Evolutionary conservation across 176 grass and related monocot genomes (phyloP).

Genomic region (Lolium multiflorum): DNA sequence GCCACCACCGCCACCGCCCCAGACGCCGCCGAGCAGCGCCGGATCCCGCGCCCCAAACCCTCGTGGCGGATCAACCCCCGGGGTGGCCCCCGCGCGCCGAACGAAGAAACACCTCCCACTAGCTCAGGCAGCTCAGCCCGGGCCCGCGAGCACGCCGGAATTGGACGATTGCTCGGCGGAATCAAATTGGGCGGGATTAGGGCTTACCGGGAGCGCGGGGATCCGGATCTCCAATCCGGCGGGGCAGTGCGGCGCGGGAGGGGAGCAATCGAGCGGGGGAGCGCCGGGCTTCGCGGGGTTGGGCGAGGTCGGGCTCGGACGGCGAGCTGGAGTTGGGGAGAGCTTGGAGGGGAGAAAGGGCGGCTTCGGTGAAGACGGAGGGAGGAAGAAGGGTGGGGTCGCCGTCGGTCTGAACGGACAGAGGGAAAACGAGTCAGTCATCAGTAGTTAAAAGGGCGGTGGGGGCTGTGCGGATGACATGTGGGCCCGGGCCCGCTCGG

Average conservation of each 20-base stretch:
- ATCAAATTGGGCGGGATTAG: constrained; percentile 44
- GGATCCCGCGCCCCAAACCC: constrained; percentile 41
- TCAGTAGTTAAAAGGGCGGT: constrained; percentile 14
- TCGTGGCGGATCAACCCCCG: constrained; percentile 22
- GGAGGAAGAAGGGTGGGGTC: constrained; percentile 46
- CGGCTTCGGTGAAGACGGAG: constrained; percentile 54
- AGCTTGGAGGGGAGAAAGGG: constrained; percentile 30
- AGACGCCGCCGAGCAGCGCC: neutral
- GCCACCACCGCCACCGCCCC: neutral
- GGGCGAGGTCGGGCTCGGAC: neutral
- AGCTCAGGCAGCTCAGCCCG: constrained; percentile 10
- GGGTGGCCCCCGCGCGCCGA: constrained; percentile 17
- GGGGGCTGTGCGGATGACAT: constrained; percentile 26
- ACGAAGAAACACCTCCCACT: neutral
- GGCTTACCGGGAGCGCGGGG: constrained; percentile 32
- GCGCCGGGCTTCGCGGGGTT: neutral
- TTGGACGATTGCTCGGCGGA: constrained; percentile 9
- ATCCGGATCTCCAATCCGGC: constrained; percentile 46
- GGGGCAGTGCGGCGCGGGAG: neutral
- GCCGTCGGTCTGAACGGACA: constrained; percentile 47
- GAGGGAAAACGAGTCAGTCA: constrained; percentile 7
- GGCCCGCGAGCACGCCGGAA: neutral
- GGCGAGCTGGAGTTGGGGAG: constrained; percentile 36
- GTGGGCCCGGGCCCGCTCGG: constrained; percentile 17
- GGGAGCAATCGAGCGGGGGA: neutral